Conservation (phyloP, 176 grass and related monocot genomes). For the Panicum miliaceum region DNA sequence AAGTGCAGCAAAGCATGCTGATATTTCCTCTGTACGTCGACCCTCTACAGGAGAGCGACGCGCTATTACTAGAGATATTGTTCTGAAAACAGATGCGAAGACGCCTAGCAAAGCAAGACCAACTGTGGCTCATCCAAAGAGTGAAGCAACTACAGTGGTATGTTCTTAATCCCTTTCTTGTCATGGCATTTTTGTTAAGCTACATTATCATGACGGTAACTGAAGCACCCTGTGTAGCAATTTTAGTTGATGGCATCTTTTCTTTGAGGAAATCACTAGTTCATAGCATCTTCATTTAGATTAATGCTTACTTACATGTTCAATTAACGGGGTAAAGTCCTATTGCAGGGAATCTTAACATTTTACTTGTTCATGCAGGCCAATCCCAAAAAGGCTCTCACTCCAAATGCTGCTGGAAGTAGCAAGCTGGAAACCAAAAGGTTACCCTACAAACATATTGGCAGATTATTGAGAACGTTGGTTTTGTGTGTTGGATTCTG, state of each 20-base stretch:
- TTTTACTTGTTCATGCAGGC: slow-evolving; percentile 44
- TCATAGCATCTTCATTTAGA: background rate
- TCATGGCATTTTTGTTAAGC: background rate
- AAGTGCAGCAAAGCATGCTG: slow-evolving; percentile 21
- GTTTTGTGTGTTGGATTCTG: slow-evolving; percentile 21
- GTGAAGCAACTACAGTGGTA: slow-evolving; percentile 40
- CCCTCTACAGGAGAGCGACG: slow-evolving; percentile 59
- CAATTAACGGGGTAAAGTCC: background rate
- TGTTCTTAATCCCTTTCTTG: slow-evolving; percentile 6
- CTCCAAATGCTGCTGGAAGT: slow-evolving; percentile 54
- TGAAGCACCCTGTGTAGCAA: slow-evolving; percentile 9
- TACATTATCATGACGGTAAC: slow-evolving; percentile 2
- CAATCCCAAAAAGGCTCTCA: slow-evolving; percentile 49
- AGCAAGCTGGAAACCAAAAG: slow-evolving; percentile 62
- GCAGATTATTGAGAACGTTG: slow-evolving; percentile 18
- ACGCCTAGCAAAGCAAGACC: slow-evolving; percentile 39
- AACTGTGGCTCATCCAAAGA: slow-evolving; percentile 28
- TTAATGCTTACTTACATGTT: slow-evolving; percentile 18
- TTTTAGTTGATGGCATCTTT: background rate
- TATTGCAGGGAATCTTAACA: slow-evolving; percentile 22
- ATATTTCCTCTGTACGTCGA: slow-evolving; percentile 24
- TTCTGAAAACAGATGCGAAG: slow-evolving; percentile 42
- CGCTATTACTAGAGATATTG: slow-evolving; percentile 41
- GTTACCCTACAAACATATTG: slow-evolving; percentile 41
- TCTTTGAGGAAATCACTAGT: background rate